phyloP scores from a whole-genome alignment of 2,329 filamentous ascomycete genomes.

The Exophiala phaeomuriformis region DNA sequence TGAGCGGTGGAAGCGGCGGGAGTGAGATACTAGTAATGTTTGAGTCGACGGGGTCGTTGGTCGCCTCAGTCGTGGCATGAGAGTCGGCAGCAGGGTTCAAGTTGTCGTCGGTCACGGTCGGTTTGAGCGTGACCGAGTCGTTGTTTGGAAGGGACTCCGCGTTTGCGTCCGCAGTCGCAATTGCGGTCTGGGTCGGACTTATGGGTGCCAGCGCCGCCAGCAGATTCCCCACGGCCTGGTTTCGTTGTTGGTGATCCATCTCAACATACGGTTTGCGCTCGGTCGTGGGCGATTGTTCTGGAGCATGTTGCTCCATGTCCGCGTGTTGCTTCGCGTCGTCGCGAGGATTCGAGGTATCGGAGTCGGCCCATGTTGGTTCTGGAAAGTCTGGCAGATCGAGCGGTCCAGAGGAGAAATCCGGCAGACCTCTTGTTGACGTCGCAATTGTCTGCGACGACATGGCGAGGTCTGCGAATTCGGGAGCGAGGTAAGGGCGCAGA shows the following conservation, averaged over 20 bases:
- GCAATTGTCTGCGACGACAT: slow-evolving; percentile 27
- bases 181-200: slow-evolving; percentile 13
- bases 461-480: slow-evolving; percentile 23
- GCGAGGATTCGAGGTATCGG: slow-evolving; percentile 16
- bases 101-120: background rate
- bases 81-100: background rate
- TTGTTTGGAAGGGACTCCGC: background rate
- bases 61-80: background rate
- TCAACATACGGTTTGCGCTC: slow-evolving; percentile 10
- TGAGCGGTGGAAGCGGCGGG: slow-evolving; percentile 12
- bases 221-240: slow-evolving; percentile 20
- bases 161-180: slow-evolving; percentile 5
- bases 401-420: slow-evolving; percentile 19
- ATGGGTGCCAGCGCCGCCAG: slow-evolving; percentile 19
- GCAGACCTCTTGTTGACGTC: slow-evolving; percentile 27
- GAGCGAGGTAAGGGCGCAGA: slow-evolving; percentile 4
- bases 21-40: slow-evolving; percentile 6
- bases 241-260: slow-evolving; percentile 18
- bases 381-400: slow-evolving; percentile 10
- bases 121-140: background rate
- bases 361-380: slow-evolving; percentile 20
- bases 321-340: slow-evolving; percentile 8
- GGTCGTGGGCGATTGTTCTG: slow-evolving; percentile 1
- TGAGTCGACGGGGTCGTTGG: slow-evolving; percentile 1
- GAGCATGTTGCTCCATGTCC: slow-evolving; percentile 7